A percentile compares a stretch with the other conserved stretches of the same genome.
Evolutionary conservation across 345 rosid genomes (phyloP).

Genomic region (Fremontodendron californicum): DNA sequence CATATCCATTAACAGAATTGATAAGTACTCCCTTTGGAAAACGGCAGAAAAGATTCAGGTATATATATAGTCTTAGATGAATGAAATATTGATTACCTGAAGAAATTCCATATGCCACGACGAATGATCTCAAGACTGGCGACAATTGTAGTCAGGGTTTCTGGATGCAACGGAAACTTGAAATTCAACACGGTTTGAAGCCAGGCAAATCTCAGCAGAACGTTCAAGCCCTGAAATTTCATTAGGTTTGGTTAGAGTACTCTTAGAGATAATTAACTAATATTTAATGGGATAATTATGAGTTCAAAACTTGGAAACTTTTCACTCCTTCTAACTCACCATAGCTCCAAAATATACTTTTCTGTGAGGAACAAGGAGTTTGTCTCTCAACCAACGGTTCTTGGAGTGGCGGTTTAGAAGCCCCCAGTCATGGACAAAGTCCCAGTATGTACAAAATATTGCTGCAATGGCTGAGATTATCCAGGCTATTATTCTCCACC

Average conservation of each 20-base stretch:
- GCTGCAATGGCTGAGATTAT: conserved; percentile 49
- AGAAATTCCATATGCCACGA: conserved; percentile 79
- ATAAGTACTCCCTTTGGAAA: background rate
- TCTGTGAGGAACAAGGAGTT: conserved; percentile 54
- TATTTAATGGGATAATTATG: background rate
- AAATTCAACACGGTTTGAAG: conserved; percentile 50
- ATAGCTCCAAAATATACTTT: conserved; percentile 49
- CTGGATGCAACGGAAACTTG: conserved; percentile 25
- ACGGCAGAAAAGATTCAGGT: background rate
- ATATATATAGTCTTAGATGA: background rate
- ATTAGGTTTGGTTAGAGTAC: no score
- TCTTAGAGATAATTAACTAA: background rate
- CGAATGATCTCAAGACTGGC: conserved; percentile 70
- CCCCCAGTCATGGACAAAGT: conserved; percentile 68
- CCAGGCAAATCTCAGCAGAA: conserved; percentile 66
- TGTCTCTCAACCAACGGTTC: conserved; percentile 60
- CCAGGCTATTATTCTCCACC: conserved; percentile 47
- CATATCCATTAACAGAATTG: background rate
- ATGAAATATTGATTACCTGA: conserved; percentile 14
- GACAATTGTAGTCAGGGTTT: conserved; percentile 41
- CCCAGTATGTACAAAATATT: conserved; percentile 57
- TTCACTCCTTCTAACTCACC: conserved; percentile 29
- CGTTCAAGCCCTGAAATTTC: conserved; percentile 41
- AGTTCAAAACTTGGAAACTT: background rate
- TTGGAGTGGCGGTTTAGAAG: conserved; percentile 50